These are phyloP conservation scores for Xylariaceae sp. DNA, from an alignment of 2,329 filamentous ascomycete genomes.

Conservation along the genomic window DNA sequence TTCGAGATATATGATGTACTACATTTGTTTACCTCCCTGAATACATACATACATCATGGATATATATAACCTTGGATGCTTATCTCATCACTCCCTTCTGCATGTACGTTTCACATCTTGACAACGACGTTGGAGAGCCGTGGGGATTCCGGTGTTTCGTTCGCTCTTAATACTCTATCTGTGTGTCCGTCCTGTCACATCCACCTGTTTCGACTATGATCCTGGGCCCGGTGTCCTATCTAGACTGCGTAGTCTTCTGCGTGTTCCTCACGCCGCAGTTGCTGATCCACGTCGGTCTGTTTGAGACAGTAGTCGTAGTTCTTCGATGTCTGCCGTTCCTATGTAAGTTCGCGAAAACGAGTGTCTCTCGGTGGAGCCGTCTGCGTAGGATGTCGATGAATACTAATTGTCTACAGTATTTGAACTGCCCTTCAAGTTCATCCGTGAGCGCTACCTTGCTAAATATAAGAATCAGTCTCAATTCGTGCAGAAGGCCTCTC, in stretches of 20 bases:
- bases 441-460: conserved; percentile 59
- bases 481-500: conserved; percentile 70
- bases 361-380: not conserved
- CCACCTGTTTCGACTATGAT: conserved; percentile 62
- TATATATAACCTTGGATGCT: too few species aligned
- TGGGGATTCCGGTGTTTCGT: too few species aligned
- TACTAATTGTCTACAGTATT: conserved; percentile 47
- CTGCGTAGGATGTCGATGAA: not conserved
- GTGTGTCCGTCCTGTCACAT: not conserved
- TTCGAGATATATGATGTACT: not conserved
- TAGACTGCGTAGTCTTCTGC: conserved; percentile 76
- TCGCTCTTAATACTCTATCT: not conserved
- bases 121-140: not conserved
- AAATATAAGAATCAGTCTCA: conserved; percentile 50
- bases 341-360: conserved; percentile 47
- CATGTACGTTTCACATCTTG: too few species aligned
- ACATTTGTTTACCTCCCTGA: not conserved
- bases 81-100: too few species aligned
- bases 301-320: conserved; percentile 59
- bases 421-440: conserved; percentile 59
- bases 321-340: conserved; percentile 70
- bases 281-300: conserved; percentile 66
- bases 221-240: conserved; percentile 70
- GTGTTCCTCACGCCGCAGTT: conserved; percentile 72
- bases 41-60: too few species aligned